A percentile compares a stretch with the other conserved stretches of the same genome.
Conservation (phyloP, 192 early-diverging fungal species). For the Backusella westeae region DNA sequence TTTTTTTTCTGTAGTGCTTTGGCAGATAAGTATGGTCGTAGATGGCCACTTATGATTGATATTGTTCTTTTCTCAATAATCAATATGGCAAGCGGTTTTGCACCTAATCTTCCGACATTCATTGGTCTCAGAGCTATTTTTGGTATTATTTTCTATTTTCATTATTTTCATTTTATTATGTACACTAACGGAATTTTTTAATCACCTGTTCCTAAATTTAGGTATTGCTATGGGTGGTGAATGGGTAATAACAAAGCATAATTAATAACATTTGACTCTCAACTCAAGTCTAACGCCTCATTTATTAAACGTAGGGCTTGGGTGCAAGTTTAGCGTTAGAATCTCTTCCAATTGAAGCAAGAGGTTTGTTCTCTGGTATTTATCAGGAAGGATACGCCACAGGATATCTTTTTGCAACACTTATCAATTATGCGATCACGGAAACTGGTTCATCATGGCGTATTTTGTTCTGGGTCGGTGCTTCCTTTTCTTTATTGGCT, state of each 20-base stretch:
- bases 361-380: constrained; percentile 76
- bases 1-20: constrained; percentile 35
- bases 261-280: neutral
- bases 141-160: constrained; percentile 29
- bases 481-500: constrained; percentile 57
- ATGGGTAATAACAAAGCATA: constrained; percentile 20
- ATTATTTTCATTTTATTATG: neutral
- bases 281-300: constrained; percentile 17
- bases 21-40: constrained; percentile 69
- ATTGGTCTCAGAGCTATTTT: constrained; percentile 57
- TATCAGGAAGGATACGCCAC: constrained; percentile 66
- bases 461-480: constrained; percentile 66
- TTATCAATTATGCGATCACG: constrained; percentile 59
- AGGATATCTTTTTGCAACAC: constrained; percentile 64
- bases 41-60: constrained; percentile 66
- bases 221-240: constrained; percentile 58
- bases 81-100: constrained; percentile 65
- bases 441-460: constrained; percentile 56
- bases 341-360: constrained; percentile 58
- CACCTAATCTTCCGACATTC: constrained; percentile 58
- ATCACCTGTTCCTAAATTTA: neutral
- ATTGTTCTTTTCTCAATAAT: constrained; percentile 59
- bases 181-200: neutral
- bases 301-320: constrained; percentile 54
- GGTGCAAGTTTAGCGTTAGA: constrained; percentile 74